These are phyloP conservation scores for Ottelia alismoides DNA, from an alignment of 106 monocot genomes.

Conservation along the genomic window DNA sequence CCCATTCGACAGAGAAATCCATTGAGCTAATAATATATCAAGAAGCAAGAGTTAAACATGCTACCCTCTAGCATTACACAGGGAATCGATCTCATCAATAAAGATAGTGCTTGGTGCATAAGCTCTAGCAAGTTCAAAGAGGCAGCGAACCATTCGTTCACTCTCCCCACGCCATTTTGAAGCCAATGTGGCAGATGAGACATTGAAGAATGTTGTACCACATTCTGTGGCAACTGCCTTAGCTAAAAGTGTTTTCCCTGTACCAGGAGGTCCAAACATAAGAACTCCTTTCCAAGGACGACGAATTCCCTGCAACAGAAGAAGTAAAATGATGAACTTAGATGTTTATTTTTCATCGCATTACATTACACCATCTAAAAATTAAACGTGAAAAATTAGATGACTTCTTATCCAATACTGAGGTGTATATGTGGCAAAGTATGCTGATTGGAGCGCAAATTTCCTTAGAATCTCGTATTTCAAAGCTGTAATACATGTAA, in stretches of 20 bases:
- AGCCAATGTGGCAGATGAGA: slow-evolving; percentile 97
- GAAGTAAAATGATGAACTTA: too few species aligned
- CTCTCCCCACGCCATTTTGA: slow-evolving; percentile 99
- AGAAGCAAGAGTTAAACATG: neutral
- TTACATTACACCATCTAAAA: too few species aligned
- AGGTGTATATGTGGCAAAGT: too few species aligned
- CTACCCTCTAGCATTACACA: slow-evolving; percentile 97
- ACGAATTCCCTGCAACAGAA: slow-evolving; percentile 85
- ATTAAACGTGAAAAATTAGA: too few species aligned
- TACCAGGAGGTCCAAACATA: slow-evolving; percentile 99
- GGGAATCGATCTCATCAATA: slow-evolving; percentile 98
- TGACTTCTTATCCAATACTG: too few species aligned
- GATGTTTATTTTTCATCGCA: too few species aligned
- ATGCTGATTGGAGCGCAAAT: too few species aligned
- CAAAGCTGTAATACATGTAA: too few species aligned
- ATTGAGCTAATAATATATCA: neutral
- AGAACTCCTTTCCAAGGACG: slow-evolving; percentile 99
- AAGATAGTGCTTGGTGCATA: slow-evolving; percentile 99
- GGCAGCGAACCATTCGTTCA: slow-evolving; percentile 92
- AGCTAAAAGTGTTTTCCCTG: slow-evolving; percentile 93
- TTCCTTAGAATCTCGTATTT: too few species aligned
- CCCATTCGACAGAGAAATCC: neutral
- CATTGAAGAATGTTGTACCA: slow-evolving; percentile 98
- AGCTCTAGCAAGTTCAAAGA: slow-evolving; percentile 96
- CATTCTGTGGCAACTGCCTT: slow-evolving; percentile 99